Evolutionary conservation across 225 moss, liverwort and hornwort genomes (phyloP).

Genomic region (Physcomitrium patens): DNA sequence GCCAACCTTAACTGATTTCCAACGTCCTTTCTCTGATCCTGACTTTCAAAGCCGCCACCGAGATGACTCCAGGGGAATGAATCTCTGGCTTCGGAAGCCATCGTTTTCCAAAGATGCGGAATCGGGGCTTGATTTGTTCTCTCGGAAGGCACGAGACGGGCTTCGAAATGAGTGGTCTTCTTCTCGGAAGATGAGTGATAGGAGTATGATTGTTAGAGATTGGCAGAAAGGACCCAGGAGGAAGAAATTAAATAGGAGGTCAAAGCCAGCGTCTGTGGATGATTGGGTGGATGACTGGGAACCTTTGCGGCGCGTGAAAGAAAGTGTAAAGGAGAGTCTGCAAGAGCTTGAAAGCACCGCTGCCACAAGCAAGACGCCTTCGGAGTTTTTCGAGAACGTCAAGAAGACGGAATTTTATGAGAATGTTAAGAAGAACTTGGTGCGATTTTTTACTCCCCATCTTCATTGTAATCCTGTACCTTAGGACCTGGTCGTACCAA

Average conservation of each 20-base stretch:
- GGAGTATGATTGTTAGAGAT: slow-evolving; percentile 58
- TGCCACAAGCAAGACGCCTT: slow-evolving; percentile 88
- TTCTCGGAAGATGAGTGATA: slow-evolving; percentile 50
- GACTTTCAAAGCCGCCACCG: slow-evolving; percentile 71
- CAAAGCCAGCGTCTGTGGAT: slow-evolving; percentile 52
- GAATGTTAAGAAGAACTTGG: slow-evolving; percentile 97
- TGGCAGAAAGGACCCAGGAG: slow-evolving; percentile 63
- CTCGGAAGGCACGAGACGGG: slow-evolving; percentile 50
- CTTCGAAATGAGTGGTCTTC: slow-evolving; percentile 67
- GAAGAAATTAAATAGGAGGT: slow-evolving; percentile 55
- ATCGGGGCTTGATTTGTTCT: slow-evolving; percentile 62
- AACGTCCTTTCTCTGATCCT: slow-evolving; percentile 84
- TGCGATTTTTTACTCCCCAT: slow-evolving; percentile 29
- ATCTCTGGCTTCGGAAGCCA: slow-evolving; percentile 64
- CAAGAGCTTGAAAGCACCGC: slow-evolving; percentile 89
- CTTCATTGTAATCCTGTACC: slow-evolving; percentile 5
- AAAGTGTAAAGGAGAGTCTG: slow-evolving; percentile 92
- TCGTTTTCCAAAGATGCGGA: slow-evolving; percentile 49
- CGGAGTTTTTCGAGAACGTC: slow-evolving; percentile 95
- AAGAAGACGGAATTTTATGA: slow-evolving; percentile 96
- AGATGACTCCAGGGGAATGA: slow-evolving; percentile 61
- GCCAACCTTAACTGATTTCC: slow-evolving; percentile 81
- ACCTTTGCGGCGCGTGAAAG: slow-evolving; percentile 90
- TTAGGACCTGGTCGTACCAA: neutral
- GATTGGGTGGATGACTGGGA: slow-evolving; percentile 91